Base-by-base conservation (phyloP, 2,329 filamentous ascomycete species). In the Diaporthe sp. region DNA sequence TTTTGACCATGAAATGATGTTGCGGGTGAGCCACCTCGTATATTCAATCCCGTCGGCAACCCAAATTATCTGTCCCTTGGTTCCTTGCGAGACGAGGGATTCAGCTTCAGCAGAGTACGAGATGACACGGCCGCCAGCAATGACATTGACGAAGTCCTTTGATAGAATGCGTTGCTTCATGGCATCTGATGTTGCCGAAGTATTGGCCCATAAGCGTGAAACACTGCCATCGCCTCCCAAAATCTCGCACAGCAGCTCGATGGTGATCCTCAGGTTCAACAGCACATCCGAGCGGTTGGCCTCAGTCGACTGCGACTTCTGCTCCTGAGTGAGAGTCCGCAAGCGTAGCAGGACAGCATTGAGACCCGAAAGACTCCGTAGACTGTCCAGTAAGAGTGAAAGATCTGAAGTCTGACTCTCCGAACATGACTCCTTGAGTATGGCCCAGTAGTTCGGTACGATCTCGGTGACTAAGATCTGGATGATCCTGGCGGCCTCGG, bases 371-470 rank as follows among this genome's bases (percentile, higher is more conserved):
- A 97, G 86, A 80, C 92, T 98, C 73, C 88, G 88, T 7, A 99
- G 84, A 79, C 92, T 94, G 75, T 84, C 82, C 1, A 94, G 78
- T 22, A 98, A 84, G 2, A 89, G 82, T 54, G 84, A 82, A 1
- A 86, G 78, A 52, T 89, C 88, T 33, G 78, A 79, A 66, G 8
- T 67, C 47, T 75, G 74, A 30, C 77, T 47, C 3, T 78, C 75
- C 38, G 81, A 40, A 3, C 80, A 81, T n/a, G 84, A 85, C 74
- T 89, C 88, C 50, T 86, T 84, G 22, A 96, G 80, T 12, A 91
- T 79, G 4, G 87, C 81, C 96, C 97, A 98, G 83, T 96, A 97
- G 80, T 96, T 94, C 1, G 94, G 94, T 10, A 95, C 86, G 35
- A 94, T 95, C 42, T 92, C 90, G 22, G 89, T 92, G 74, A 97